Conservation (phyloP, 441 rosid genomes). For the Euphorbia corollata region DNA sequence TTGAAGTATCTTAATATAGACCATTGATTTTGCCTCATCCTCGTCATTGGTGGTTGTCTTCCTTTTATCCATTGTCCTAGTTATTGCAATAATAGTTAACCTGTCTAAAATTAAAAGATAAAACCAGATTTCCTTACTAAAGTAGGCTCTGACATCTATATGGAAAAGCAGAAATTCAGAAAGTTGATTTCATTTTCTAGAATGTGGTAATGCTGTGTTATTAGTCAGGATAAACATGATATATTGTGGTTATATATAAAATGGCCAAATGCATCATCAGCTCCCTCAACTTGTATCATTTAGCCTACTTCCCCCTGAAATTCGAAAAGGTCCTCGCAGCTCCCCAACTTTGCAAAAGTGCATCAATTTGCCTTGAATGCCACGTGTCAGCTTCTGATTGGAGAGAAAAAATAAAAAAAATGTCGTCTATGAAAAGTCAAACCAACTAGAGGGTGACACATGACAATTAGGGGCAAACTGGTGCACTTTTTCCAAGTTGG, state of each 20-base stretch:
- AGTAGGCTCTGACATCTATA: background rate
- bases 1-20: background rate
- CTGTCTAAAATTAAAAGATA: background rate
- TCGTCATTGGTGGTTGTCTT: background rate
- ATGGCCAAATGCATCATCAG: no score
- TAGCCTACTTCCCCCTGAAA: no score
- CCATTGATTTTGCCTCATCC: background rate
- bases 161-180: background rate
- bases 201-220: background rate
- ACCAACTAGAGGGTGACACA: no score
- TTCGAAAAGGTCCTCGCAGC: no score
- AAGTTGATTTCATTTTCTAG: background rate
- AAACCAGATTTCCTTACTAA: constrained; percentile 4
- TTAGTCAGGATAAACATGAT: background rate
- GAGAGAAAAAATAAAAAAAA: no score
- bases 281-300: no score
- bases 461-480: no score
- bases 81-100: background rate
- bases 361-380: no score
- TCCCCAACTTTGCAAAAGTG: no score
- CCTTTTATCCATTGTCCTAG: constrained; percentile 1
- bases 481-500: no score
- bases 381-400: no score
- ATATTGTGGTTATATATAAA: background rate
- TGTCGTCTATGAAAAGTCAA: no score